Base-by-base conservation (phyloP, 768 basidiomycete species). In the Hygrocybe punicea region DNA sequence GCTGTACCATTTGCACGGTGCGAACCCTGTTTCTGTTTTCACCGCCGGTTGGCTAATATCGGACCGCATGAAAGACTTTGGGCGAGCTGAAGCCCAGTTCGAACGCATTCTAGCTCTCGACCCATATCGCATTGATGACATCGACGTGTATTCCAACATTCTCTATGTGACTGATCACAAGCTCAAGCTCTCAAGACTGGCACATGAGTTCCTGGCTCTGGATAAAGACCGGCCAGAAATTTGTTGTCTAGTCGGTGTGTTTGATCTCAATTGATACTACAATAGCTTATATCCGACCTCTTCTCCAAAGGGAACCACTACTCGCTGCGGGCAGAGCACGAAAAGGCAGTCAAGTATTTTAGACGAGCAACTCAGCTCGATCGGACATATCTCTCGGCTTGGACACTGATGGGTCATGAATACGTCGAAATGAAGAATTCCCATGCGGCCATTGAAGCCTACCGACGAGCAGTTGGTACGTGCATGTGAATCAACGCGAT, bases 381-480 rank as follows among this genome's bases (percentile, higher is more conserved):
- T 70, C 83, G 91, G 55, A 94, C 90, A 2, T 98, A 94, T 72
- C 80, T 98, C 45, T 91, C 94, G 6, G 97, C 97, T 5, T 99
- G 97, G 97, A 98, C 96, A 4, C 75, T 99, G 60, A 94, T 99
- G 93, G 97, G 97, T 1, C 97, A 99, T 66, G 97, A 98, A 72
- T 98, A 91, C 65, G 90, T 99, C 44, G 97, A 99, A 74, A 87
- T 97, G 87, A 98, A 98, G 75, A 98, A 99, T 71, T 93, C 93
- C 4, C 95, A 98, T 77, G 97, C 97, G 2, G 96, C 97, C 14
- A 97, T 98, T 55, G 97, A 98, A 73, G 91, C 94, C 9, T 99
- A 98, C 72, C 84, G 97, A 54, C 83, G 94, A 67, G 97, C 97
- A 52, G 86, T 98, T 58, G 93, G 95, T 93, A 71, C 55, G 87